A percentile compares a stretch with the other conserved stretches of the same genome.
Conservation (phyloP, 129 eudicot genomes). For the Erigeron canadensis region DNA sequence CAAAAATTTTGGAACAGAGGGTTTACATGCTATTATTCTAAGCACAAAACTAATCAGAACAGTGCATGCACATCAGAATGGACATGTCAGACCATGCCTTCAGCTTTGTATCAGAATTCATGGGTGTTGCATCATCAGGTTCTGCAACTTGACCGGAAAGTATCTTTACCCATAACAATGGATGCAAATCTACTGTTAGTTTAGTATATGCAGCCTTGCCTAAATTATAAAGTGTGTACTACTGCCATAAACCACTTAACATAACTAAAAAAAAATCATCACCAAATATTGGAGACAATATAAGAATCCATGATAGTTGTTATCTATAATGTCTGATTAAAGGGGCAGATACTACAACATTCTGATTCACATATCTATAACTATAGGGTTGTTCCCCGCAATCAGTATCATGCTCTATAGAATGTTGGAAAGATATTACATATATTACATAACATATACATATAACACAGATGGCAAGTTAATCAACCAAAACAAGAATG, state of each 20-base stretch:
- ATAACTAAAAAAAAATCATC: background rate
- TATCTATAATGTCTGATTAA: background rate
- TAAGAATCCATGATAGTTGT: too few species aligned
- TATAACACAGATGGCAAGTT: background rate
- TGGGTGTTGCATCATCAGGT: background rate
- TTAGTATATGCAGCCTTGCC: background rate
- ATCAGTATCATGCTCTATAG: background rate
- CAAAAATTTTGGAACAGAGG: too few species aligned
- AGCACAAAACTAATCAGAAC: background rate
- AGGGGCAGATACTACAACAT: background rate
- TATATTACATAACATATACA: background rate
- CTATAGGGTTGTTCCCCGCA: background rate
- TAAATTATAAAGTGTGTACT: background rate
- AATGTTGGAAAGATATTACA: background rate
- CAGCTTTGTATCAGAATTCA: background rate
- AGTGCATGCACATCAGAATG: background rate
- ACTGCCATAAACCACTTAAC: conserved; percentile 10
- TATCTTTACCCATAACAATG: background rate
- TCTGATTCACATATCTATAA: conserved; percentile 15
- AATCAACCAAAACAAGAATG: conserved; percentile 24
- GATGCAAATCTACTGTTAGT: background rate
- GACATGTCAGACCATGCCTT: background rate
- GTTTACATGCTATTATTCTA: background rate
- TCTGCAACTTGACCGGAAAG: background rate
- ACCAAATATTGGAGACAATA: background rate